phyloP scores from a whole-genome alignment of 2,329 filamentous ascomycete species.

The Penicillium sp. region DNA sequence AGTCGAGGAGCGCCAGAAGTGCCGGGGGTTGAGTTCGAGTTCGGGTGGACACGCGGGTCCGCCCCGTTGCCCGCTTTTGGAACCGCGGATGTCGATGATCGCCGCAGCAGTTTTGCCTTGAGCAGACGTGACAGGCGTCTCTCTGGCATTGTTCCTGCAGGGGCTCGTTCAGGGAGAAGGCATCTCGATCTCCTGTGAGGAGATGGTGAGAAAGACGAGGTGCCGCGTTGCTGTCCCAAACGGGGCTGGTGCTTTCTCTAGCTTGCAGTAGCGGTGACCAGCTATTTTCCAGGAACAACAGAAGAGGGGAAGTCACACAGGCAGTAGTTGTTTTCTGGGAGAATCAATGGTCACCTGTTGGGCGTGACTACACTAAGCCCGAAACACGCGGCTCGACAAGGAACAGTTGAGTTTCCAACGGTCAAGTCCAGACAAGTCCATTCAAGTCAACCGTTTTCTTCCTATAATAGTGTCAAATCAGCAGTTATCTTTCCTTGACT shows the following conservation, averaged over 20 bases:
- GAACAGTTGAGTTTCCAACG: too few relatives aligned
- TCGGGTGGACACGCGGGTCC: conserved; percentile 24
- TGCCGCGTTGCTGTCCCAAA: conserved; percentile 6
- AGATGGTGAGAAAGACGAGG: not conserved
- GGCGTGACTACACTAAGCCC: not conserved
- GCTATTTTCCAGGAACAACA: not conserved
- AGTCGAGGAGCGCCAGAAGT: conserved; percentile 17
- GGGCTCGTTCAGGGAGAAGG: conserved; percentile 1
- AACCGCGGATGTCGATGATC: conserved; percentile 31
- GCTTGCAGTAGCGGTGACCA: not conserved
- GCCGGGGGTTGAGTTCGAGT: conserved; percentile 17
- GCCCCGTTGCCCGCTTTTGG: conserved; percentile 25
- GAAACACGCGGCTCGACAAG: too few relatives aligned
- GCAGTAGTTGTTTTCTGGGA: too few relatives aligned
- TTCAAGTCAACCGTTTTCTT: too few relatives aligned
- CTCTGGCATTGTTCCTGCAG: conserved; percentile 28
- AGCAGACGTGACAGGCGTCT: conserved; percentile 32
- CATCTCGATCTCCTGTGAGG: conserved; percentile 5
- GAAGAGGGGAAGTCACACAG: too few relatives aligned
- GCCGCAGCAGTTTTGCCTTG: conserved; percentile 35
- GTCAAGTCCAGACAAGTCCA: too few relatives aligned
- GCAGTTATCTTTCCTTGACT: too few relatives aligned
- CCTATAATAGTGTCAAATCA: too few relatives aligned
- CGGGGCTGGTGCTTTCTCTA: conserved; percentile 3
- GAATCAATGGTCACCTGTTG: not conserved